Conservation (phyloP, 257 asterid genomes). For the Nicotiana sylvestris region DNA sequence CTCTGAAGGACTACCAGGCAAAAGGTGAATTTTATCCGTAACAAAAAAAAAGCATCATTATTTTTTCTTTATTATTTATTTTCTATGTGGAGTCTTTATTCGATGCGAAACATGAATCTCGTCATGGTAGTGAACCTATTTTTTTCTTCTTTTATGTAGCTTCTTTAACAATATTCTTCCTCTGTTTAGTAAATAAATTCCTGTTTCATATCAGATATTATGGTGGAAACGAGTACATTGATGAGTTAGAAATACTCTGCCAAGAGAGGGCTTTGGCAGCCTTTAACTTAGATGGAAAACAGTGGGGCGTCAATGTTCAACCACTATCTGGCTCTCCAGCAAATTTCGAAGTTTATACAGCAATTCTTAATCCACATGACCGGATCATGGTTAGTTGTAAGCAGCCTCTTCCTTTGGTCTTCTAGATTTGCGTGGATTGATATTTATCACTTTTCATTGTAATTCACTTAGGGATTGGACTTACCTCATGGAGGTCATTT, state of each 20-base stretch:
- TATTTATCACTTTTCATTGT: not conserved
- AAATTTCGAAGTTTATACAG: conserved; percentile 92
- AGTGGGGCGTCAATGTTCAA: conserved; percentile 96
- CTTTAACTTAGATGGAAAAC: conserved; percentile 61
- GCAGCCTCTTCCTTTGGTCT: not conserved
- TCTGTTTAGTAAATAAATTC: not conserved
- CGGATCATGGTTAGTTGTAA: conserved; percentile 64
- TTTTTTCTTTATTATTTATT: not conserved
- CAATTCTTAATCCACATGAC: conserved; percentile 87
- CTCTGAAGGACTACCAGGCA: conserved; percentile 95
- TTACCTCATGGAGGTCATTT: conserved; percentile 97
- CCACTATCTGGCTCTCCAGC: conserved; percentile 98
- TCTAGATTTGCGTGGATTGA: not conserved
- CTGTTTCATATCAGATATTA: conserved; percentile 48
- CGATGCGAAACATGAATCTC: not conserved
- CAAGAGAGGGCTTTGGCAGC: conserved; percentile 94
- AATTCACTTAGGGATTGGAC: conserved; percentile 71
- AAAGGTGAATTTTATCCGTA: conserved; percentile 44
- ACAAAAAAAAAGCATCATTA: not conserved
- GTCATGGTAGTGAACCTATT: not conserved
- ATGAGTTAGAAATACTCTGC: conserved; percentile 85
- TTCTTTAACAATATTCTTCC: not conserved
- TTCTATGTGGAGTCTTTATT: not conserved
- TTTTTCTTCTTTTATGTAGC: not conserved
- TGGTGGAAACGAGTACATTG: conserved; percentile 89